Evolutionary conservation across 805 yeast species (phyloP).

Genomic region (Ogataea parapolymorpha): DNA sequence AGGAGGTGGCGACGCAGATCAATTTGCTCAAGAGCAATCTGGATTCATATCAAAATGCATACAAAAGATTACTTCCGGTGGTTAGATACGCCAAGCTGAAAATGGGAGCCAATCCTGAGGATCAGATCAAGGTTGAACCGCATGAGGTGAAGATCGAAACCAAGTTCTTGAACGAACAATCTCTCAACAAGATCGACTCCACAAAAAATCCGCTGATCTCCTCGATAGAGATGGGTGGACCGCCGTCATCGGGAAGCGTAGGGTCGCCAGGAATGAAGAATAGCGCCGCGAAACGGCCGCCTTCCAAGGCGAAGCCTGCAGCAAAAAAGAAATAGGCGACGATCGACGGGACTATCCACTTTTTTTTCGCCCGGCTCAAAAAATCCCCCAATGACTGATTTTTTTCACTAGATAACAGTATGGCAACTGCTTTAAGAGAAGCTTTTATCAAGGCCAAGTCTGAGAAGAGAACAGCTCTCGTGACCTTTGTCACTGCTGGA

Average conservation of each 20-base stretch:
- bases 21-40: conserved; percentile 37
- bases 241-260: not conserved
- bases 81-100: conserved; percentile 49
- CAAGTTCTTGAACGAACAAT: conserved; percentile 12
- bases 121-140: conserved; percentile 30
- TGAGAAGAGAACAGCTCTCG: conserved; percentile 73
- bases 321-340: conserved; percentile 10
- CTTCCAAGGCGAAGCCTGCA: conserved; percentile 9
- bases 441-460: conserved; percentile 34
- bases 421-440: conserved; percentile 34
- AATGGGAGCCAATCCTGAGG: conserved; percentile 49
- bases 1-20: conserved; percentile 36
- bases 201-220: conserved; percentile 2
- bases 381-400: conserved; percentile 6
- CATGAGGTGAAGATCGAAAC: conserved; percentile 27
- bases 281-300: conserved; percentile 5
- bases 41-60: conserved; percentile 41
- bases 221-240: conserved; percentile 1
- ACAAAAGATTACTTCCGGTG: conserved; percentile 46
- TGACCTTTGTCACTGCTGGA: conserved; percentile 93
- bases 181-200: conserved; percentile 9
- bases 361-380: not conserved
- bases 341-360: conserved; percentile 7
- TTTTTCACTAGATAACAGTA: conserved; percentile 8
- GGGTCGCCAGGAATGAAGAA: conserved; percentile 7